Base-by-base conservation (phyloP, 768 basidiomycete species). In the Mycena latifolia region DNA sequence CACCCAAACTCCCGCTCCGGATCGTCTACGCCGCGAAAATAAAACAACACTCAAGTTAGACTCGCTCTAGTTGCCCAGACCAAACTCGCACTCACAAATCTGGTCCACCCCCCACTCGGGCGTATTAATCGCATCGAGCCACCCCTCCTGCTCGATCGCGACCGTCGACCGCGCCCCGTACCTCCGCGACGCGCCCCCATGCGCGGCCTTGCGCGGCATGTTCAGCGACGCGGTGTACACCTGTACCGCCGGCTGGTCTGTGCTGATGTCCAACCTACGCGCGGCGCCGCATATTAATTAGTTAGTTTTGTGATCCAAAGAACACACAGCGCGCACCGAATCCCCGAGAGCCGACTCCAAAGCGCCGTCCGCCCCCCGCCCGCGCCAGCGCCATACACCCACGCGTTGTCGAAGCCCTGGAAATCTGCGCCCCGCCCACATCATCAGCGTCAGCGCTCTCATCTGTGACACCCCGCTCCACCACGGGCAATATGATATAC, bases 101-200 rank as follows among this genome's bases (percentile, higher is more conserved):
- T 86, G 84, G 72, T 87, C 80, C 3, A 85, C 78, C 20, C 76
- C 75, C 84, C 84, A 88, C 71, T 87, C 82, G 0, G 86, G 86
- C 6, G 81, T 85, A 65, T 88, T 85, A 57, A 88, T 86, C 14
- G 86, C 86, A 71, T 83, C 86, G 47, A 87, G 77, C 65, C 83
- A 84, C 10, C 85, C 84, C 69, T 85, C 79, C 67, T 86, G 86
- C 69, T 87, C 86, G 55, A 88, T 81, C 0, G 84, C 86, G 18
- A 87, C 80, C 0, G 83, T 85, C 46, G 80, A 77, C 69, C 76
- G 82, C 37, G 70, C 75, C 3, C 76, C 77, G 70, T 86, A 87
- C 17, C 75, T 78, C 18, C 77, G 65, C 8, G 70, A 70, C 1
- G 85, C 81, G 0, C 85, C 86, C 6, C 86, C 86, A 55, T 87